Evolutionary conservation across 108 stramenopile genomes (phyloP).

Genomic region (Cyclotella kingstonii): DNA sequence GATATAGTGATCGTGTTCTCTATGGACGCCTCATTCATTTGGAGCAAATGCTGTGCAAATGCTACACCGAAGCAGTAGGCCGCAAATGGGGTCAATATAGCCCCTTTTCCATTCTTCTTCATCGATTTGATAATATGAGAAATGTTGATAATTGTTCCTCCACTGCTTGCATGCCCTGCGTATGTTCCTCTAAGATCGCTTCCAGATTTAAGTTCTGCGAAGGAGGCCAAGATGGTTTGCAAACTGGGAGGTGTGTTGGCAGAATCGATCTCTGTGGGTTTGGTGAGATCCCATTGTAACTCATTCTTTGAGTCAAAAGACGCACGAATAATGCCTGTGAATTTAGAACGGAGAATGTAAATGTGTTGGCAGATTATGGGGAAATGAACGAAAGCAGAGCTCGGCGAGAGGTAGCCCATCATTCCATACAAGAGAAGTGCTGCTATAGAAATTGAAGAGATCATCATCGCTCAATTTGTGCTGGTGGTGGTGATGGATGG

Average conservation of each 20-base stretch:
- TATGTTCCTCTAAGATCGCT: conserved; percentile 70
- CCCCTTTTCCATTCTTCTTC: conserved; percentile 15
- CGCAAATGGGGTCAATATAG: conserved; percentile 73
- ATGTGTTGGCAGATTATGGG: conserved; percentile 10
- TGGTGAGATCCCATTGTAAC: background rate
- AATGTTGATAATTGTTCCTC: conserved; percentile 49
- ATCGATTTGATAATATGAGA: conserved; percentile 10
- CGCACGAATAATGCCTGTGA: conserved; percentile 10
- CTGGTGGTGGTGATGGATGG: too few relatives aligned
- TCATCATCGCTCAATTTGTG: too few relatives aligned
- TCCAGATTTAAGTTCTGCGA: conserved; percentile 54
- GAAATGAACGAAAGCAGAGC: conserved; percentile 10
- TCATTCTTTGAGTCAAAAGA: background rate
- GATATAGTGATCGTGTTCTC: conserved; percentile 43
- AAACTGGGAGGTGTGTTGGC: conserved; percentile 70
- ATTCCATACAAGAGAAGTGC: background rate
- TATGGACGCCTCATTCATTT: background rate
- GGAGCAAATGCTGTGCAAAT: conserved; percentile 18
- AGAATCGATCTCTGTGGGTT: conserved; percentile 49
- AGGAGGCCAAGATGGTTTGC: conserved; percentile 33
- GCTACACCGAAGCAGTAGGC: conserved; percentile 69
- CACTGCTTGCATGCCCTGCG: conserved; percentile 47
- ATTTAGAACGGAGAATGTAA: conserved; percentile 15
- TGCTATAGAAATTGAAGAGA: too few relatives aligned
- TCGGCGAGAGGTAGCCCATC: background rate